Evolutionary conservation across 768 basidiomycete species (phyloP).

Genomic region (Agrocybe pediades): DNA sequence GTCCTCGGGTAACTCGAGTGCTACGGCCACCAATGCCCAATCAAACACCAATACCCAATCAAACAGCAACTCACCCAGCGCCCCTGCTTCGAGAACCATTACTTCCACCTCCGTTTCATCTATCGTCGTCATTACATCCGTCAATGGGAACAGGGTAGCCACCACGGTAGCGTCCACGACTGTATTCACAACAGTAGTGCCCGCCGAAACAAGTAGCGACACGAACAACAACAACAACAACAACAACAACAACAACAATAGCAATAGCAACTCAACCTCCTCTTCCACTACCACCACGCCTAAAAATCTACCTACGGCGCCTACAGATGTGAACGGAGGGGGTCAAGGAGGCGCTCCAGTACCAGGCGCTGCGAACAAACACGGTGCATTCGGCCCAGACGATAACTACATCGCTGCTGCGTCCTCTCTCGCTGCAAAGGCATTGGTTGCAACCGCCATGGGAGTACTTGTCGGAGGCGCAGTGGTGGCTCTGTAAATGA

Average conservation of each 20-base stretch:
- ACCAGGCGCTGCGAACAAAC: conserved; percentile 50
- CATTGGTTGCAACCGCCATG: conserved; percentile 42
- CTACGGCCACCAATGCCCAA: neutral
- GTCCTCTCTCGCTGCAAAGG: conserved; percentile 43
- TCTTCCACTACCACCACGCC: conserved; percentile 41
- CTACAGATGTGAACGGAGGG: conserved; percentile 55
- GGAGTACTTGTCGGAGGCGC: conserved; percentile 51
- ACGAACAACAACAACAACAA: conserved; percentile 16
- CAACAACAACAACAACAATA: conserved; percentile 14
- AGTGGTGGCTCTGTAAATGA: conserved; percentile 42
- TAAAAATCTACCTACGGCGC: conserved; percentile 57
- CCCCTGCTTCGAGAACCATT: conserved; percentile 33
- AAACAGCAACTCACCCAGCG: neutral
- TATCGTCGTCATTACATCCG: conserved; percentile 31
- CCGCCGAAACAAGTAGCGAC: conserved; percentile 6
- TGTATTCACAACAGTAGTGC: conserved; percentile 48
- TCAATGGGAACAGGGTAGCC: conserved; percentile 35
- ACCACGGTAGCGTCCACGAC: conserved; percentile 42
- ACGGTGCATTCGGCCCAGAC: conserved; percentile 66
- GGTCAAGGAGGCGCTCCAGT: conserved; percentile 58
- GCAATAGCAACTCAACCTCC: conserved; percentile 19
- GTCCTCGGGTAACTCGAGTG: neutral
- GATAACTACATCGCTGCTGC: conserved; percentile 69
- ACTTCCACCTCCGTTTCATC: conserved; percentile 43
- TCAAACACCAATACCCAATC: neutral